Conservation (phyloP, 2,329 filamentous ascomycete genomes). For the Neobulgaria alba region DNA sequence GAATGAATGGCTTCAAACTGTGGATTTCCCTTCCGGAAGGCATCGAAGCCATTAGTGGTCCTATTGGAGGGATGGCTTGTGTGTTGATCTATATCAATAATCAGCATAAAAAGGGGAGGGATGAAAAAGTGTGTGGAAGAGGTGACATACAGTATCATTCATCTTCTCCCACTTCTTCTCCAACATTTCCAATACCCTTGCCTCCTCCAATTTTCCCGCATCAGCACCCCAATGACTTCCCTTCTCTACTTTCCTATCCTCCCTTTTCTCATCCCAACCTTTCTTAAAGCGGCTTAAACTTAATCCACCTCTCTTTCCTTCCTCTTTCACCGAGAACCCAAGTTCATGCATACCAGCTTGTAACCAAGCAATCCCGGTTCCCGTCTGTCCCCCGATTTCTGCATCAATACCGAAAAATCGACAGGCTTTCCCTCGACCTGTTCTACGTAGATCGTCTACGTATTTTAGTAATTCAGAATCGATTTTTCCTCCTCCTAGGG, state of each 20-base stretch:
- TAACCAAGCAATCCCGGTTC: slow-evolving; percentile 81
- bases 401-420: slow-evolving; percentile 87
- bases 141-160: slow-evolving; percentile 71
- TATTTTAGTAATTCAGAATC: slow-evolving; percentile 64
- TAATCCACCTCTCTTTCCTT: slow-evolving; percentile 37
- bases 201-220: slow-evolving; percentile 78
- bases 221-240: slow-evolving; percentile 70
- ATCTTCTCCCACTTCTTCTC: slow-evolving; percentile 84
- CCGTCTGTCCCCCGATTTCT: slow-evolving; percentile 72
- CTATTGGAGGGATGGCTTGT: slow-evolving; percentile 63
- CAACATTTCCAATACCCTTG: slow-evolving; percentile 75
- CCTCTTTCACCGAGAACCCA: slow-evolving; percentile 46
- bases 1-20: slow-evolving; percentile 56
- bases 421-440: slow-evolving; percentile 75
- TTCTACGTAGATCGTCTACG: slow-evolving; percentile 63
- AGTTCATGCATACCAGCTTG: slow-evolving; percentile 68
- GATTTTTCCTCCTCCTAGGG: slow-evolving; percentile 39
- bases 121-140: not conserved
- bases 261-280: slow-evolving; percentile 66
- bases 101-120: not conserved
- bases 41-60: slow-evolving; percentile 66
- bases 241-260: slow-evolving; percentile 72
- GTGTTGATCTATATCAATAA: slow-evolving; percentile 57
- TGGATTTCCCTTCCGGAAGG: slow-evolving; percentile 87
- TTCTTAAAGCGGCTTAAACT: slow-evolving; percentile 60